Conservation (phyloP, 1,284 basidiomycete species). For the Gastroboletus turbinatus region DNA sequence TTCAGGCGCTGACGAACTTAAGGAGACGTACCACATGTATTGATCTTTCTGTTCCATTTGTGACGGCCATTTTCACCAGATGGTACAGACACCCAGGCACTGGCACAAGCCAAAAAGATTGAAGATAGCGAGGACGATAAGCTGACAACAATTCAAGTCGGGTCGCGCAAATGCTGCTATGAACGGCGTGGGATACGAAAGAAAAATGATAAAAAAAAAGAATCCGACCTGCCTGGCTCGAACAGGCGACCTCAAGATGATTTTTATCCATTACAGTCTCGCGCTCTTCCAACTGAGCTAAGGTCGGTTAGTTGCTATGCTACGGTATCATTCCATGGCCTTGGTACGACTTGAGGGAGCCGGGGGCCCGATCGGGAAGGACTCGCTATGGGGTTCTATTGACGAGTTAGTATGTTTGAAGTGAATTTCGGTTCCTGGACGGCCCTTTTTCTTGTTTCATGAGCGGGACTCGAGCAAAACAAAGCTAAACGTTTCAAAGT, state of each 20-base stretch:
- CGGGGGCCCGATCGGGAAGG: neutral
- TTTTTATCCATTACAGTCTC: constrained; percentile 35
- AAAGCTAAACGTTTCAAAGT: neutral
- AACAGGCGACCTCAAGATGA: constrained; percentile 57
- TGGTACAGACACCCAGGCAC: no score
- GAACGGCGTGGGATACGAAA: no score
- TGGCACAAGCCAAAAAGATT: no score
- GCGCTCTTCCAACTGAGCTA: constrained; percentile 42
- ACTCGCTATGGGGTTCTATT: neutral
- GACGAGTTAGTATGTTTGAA: neutral
- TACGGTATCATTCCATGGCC: neutral
- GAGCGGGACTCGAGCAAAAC: neutral
- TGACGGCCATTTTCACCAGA: no score
- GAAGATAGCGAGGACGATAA: no score
- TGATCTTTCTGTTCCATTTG: no score
- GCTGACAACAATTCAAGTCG: no score
- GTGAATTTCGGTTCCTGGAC: neutral
- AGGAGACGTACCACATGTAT: no score
- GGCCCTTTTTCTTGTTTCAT: neutral
- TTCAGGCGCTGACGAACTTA: no score
- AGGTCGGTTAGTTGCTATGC: constrained; percentile 21
- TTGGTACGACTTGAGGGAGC: neutral
- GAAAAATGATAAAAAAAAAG: neutral
- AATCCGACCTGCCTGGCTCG: constrained; percentile 56
- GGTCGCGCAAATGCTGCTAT: no score